These are phyloP conservation scores for Lagenaria siceraria DNA, from an alignment of 306 rosid species.

Conservation along the genomic window DNA sequence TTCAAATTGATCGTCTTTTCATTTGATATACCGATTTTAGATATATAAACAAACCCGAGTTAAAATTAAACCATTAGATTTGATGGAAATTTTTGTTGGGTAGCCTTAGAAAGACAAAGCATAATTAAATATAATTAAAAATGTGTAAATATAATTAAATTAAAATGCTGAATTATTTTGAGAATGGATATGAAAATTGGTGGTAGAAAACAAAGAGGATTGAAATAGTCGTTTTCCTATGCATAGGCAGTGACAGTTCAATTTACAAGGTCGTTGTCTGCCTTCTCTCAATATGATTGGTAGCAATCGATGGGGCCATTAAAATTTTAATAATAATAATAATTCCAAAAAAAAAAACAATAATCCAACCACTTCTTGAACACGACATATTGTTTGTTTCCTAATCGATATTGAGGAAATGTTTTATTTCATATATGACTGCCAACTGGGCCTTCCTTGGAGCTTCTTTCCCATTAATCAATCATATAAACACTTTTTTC, in stretches of 20 bases:
- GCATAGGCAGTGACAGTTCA: background rate
- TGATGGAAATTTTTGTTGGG: too few species aligned
- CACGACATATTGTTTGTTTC: slow-evolving; percentile 5
- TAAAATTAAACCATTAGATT: too few species aligned
- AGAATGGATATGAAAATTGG: background rate
- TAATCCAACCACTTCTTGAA: background rate
- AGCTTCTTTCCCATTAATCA: too few species aligned
- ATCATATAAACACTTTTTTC: too few species aligned
- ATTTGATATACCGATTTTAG: too few species aligned
- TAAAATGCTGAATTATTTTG: too few species aligned
- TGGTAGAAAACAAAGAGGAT: background rate
- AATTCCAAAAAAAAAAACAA: background rate
- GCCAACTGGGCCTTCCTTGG: background rate
- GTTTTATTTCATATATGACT: background rate
- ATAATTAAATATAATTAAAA: too few species aligned
- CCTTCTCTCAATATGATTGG: background rate
- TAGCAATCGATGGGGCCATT: background rate
- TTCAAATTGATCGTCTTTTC: too few species aligned
- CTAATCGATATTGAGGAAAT: background rate
- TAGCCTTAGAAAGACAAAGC: too few species aligned
- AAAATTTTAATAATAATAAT: background rate
- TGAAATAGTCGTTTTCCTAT: background rate
- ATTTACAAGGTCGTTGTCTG: background rate
- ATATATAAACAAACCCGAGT: too few species aligned
- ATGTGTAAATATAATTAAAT: too few species aligned